Percentiles rank a stretch among this genome's conserved stretches.
These are phyloP conservation scores for Balakata baccata DNA, from an alignment of 345 rosid genomes.

Conservation along the genomic window DNA sequence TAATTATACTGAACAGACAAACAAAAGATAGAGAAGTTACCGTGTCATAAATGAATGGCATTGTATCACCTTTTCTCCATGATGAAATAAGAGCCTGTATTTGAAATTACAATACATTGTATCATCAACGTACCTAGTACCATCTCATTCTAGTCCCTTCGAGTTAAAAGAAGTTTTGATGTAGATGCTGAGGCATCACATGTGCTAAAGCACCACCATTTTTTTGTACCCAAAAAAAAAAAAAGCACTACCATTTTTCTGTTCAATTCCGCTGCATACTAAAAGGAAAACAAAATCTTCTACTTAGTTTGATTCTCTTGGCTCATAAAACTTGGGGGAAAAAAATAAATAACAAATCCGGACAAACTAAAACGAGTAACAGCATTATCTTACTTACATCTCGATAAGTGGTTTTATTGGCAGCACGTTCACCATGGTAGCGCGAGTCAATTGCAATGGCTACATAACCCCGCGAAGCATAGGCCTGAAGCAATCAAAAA, in stretches of 20 bases:
- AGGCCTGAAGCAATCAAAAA: slow-evolving; percentile 48
- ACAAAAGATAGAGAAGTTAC: slow-evolving; percentile 32
- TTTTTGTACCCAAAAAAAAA: no score
- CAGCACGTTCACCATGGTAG: slow-evolving; percentile 86
- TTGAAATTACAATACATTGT: neutral
- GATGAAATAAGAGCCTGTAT: slow-evolving; percentile 83
- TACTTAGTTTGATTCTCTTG: neutral
- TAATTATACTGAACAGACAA: neutral
- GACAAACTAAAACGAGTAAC: neutral
- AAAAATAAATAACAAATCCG: neutral
- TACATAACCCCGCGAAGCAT: slow-evolving; percentile 84
- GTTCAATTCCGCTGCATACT: neutral
- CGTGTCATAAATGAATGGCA: slow-evolving; percentile 92
- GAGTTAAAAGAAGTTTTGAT: neutral
- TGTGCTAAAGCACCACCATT: neutral
- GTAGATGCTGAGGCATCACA: neutral
- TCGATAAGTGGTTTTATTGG: slow-evolving; percentile 51
- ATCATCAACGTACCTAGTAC: neutral
- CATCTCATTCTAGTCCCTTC: neutral
- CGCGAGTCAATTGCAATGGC: slow-evolving; percentile 84
- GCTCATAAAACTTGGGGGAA: neutral
- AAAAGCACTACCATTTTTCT: neutral
- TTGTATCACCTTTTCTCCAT: slow-evolving; percentile 75
- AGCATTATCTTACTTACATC: slow-evolving; percentile 41
- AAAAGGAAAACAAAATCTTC: neutral